A percentile compares a stretch with the other conserved stretches of the same genome.
phyloP scores from a whole-genome alignment of 2,329 filamentous ascomycete genomes.

The Trichoderma simmonsii region DNA sequence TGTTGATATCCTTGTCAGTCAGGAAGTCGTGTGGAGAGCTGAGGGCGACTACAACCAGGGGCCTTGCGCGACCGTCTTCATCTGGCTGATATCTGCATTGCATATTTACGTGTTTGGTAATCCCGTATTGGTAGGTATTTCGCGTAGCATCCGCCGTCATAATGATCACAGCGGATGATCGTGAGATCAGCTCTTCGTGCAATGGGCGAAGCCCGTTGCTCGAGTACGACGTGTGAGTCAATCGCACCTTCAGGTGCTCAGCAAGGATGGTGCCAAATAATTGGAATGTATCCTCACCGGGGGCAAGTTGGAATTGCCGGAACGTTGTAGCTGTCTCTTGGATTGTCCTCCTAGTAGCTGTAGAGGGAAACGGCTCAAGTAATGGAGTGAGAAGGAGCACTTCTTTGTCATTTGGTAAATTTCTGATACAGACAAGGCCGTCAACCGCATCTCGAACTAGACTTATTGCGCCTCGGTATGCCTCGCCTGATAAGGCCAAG shows the following conservation, averaged over 20 bases:
- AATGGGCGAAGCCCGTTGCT: background rate
- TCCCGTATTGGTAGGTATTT: background rate
- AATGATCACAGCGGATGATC: background rate
- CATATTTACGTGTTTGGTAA: background rate
- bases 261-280: background rate
- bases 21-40: background rate
- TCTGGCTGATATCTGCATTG: background rate
- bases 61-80: background rate
- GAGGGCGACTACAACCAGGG: background rate
- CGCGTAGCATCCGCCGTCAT: background rate
- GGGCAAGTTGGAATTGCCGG: background rate
- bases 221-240: background rate
- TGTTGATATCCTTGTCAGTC: background rate
- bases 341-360: background rate
- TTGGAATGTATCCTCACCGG: background rate
- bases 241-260: background rate
- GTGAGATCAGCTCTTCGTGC: background rate
- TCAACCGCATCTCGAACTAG: background rate
- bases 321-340: background rate
- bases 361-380: background rate
- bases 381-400: background rate
- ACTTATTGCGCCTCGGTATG: background rate
- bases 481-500: background rate
- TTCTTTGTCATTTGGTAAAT: background rate
- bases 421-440: no score